Evolutionary conservation across 2,329 filamentous ascomycete species (phyloP), one percentile per base, ranked within the genome.

Genomic region (Pseudogymnoascus sp.): DNA sequence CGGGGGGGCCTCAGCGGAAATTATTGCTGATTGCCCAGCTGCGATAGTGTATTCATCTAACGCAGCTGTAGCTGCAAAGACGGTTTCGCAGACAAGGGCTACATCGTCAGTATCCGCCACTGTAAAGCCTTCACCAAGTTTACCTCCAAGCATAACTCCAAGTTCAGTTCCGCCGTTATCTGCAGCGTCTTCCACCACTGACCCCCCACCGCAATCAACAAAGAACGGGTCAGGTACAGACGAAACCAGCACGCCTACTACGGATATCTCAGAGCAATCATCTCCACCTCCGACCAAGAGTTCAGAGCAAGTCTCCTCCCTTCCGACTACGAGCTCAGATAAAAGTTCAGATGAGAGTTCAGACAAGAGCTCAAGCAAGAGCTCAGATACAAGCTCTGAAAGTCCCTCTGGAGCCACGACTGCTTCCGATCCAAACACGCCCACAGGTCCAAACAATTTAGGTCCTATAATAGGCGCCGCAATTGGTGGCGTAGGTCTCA

Each of bases 61-160:
- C 6, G 25, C 58, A 25, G 42, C 41, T 25, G 27, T 29, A 33
- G 44, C 41, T 3, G 62, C 63, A 2, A 65, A 60, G 42, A 66
- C 69, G 7, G 65, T 58, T 4, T 71, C 69, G 2, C 65, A 74
- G 27, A 70, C 68, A 17, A 33, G 9, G 65, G 64, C 21, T 64
- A 60, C 39, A 61, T 61, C 17, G 55, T 58, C 33, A 41, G 35
- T 13, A 12, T n/a, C n/a, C n/a, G n/a, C n/a, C n/a, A 62, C 38
- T 33, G 61, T n/a, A 61, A 58, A 38, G 17, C 33, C 38, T 33
- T 61, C 36, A 9, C 21, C n/a, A 29, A 61, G 10, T 21, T 70
- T 31, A 0, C 69, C 68, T 1, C 67, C 66, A 59, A 15, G 25
- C 15, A 7, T 63, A 42, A 63, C 63, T 36, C 42, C 62, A 31